A percentile compares a stretch with the other conserved stretches of the same genome.
Conservation (phyloP, 768 basidiomycete genomes). For the Calocybe indica region DNA sequence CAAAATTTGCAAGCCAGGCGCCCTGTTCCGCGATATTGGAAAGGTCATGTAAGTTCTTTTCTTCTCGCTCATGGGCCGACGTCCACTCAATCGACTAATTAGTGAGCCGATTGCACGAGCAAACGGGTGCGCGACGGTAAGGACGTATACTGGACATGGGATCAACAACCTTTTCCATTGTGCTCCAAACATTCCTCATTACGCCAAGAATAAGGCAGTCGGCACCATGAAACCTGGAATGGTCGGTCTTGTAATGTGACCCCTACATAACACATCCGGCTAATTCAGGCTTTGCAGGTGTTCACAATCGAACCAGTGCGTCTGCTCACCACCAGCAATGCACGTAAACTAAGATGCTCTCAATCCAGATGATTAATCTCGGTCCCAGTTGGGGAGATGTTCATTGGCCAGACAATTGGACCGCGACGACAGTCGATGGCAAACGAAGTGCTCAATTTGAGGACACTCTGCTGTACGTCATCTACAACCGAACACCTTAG, state of each 20-base stretch:
- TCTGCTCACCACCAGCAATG: background rate
- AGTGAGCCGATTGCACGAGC: conserved; percentile 84
- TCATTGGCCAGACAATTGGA: conserved; percentile 97
- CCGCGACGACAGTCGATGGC: conserved; percentile 88
- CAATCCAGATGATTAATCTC: conserved; percentile 81
- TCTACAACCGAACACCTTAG: background rate
- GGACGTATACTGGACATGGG: conserved; percentile 90
- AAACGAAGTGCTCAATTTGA: conserved; percentile 95
- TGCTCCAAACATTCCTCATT: conserved; percentile 88
- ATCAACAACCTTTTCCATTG: conserved; percentile 83
- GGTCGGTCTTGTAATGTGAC: conserved; percentile 40
- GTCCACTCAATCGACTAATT: conserved; percentile 3
- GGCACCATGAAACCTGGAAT: conserved; percentile 93
- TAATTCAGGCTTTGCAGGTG: conserved; percentile 17
- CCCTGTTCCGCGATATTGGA: conserved; percentile 83
- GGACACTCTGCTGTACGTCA: conserved; percentile 85
- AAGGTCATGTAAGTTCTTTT: conserved; percentile 66
- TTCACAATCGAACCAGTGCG: conserved; percentile 80
- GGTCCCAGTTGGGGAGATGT: conserved; percentile 71
- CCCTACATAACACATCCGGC: conserved; percentile 1
- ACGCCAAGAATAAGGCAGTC: conserved; percentile 89
- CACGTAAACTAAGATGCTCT: background rate
- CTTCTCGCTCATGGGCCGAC: background rate
- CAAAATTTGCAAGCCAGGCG: conserved; percentile 89
- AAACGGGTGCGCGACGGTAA: conserved; percentile 85